Percentiles rank a stretch among this genome's conserved stretches.
Conservation (phyloP, 2,329 filamentous ascomycete species). For the Aspergillus tamarii region DNA sequence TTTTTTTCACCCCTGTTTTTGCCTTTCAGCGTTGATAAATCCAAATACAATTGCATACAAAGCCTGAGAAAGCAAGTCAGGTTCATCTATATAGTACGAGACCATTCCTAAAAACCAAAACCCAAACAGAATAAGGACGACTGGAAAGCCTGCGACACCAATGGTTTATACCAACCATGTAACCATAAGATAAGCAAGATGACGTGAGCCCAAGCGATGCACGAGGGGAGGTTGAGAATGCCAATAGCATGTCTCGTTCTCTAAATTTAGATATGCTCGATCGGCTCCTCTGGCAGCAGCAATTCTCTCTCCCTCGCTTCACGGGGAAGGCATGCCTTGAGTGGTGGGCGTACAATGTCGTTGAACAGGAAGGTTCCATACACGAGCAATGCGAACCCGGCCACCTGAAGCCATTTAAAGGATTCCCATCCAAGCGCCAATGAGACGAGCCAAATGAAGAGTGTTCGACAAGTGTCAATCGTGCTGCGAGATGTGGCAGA, state of each 20-base stretch:
- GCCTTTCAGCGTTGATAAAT: neutral
- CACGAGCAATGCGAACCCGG: slow-evolving; percentile 84
- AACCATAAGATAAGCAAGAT: neutral
- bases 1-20: neutral
- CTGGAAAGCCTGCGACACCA: neutral
- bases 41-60: neutral
- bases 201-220: neutral
- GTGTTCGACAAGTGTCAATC: slow-evolving; percentile 94
- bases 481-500: slow-evolving; percentile 92
- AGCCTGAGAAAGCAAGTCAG: neutral
- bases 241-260: neutral
- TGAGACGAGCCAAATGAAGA: slow-evolving; percentile 95
- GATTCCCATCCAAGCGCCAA: slow-evolving; percentile 93
- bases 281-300: slow-evolving; percentile 78
- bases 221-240: neutral
- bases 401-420: slow-evolving; percentile 95
- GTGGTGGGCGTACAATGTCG: slow-evolving; percentile 82
- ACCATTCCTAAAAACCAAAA: neutral
- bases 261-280: slow-evolving; percentile 64
- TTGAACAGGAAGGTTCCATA: slow-evolving; percentile 98
- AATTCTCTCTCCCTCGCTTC: slow-evolving; percentile 55
- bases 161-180: neutral
- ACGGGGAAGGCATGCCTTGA: slow-evolving; percentile 66
- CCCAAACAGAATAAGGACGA: neutral
- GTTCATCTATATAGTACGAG: neutral